Evolutionary conservation across 176 grass and related monocot genomes (phyloP), one percentile per base, ranked within the genome.

Genomic region (Thinopyrum elongatum): DNA sequence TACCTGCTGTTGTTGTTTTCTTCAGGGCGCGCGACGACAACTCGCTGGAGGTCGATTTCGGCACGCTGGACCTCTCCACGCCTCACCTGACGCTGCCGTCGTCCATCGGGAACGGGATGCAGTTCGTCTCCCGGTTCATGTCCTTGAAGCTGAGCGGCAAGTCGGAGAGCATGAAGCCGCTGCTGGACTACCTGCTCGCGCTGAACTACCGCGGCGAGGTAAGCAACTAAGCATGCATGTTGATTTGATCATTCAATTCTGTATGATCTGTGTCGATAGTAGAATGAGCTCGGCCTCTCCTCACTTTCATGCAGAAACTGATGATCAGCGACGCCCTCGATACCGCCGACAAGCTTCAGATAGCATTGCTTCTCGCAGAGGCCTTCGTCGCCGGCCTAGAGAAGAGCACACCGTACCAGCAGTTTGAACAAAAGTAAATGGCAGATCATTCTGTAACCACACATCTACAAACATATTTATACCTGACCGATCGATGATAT

Each of bases 31-130:
- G 74, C 21, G 92, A 98, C 33, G 97, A 94, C 22, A 90, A 96
- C 80, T 80, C 97, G 15, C 62, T 98, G n/a, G 94, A 98, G 89
- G 84, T 98, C 17, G 92, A 98, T 84, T 98, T 98, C 7, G 92
- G 92, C 21, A 90, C 92, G 22, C 79, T 98, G 33, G 87, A 95
- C 39, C 84, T 90, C 64, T 94, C 90, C 3, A 91, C 84, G 4
- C 97, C 92, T 46, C 92, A 21, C 60, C 47, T 98, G 46, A 91
- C 86, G 4, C 77, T 98, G 84, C 97, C 97, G 5, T 91, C 94
- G 16, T 98, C 97, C 60, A 90, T 98, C 44, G 97, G 97, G 47
- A 91, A 98, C 0, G 97, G 97, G 46, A 59, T 89, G 29, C 94
- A 96, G 69, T 96, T 94, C 23, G 78, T 92, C 42, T 95, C 92